phyloP scores from a whole-genome alignment of 805 yeast genomes.

The Lachancea sp. region DNA sequence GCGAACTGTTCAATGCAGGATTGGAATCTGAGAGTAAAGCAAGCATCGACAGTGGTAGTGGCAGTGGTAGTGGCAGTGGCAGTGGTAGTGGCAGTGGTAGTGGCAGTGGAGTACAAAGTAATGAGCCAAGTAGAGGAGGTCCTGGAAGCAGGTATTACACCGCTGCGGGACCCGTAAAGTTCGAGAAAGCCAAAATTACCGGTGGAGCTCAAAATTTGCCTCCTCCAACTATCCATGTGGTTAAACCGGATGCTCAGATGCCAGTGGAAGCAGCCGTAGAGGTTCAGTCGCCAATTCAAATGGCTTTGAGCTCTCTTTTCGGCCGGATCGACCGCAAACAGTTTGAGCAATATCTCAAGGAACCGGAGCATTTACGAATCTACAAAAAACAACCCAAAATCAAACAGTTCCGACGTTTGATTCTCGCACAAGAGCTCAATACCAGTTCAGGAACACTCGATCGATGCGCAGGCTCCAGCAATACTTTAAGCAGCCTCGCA shows the following conservation, averaged over 20 bases:
- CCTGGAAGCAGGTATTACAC: conserved; percentile 16
- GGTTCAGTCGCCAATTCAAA: background rate
- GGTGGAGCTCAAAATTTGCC: background rate
- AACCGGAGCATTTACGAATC: conserved; percentile 52
- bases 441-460: conserved; percentile 7
- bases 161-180: conserved; percentile 22
- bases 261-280: background rate
- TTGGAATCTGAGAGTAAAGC: background rate
- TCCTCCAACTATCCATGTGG: background rate
- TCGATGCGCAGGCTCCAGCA: conserved; percentile 4
- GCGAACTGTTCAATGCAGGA: background rate
- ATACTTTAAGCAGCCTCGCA: conserved; percentile 8
- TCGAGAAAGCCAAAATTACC: conserved; percentile 14
- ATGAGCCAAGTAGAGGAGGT: too few relatives aligned
- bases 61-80: background rate
- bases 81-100: background rate
- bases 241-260: background rate
- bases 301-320: conserved; percentile 4
- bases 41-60: background rate
- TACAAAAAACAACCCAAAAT: conserved; percentile 42
- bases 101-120: background rate
- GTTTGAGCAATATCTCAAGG: conserved; percentile 37
- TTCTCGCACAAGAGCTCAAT: conserved; percentile 59
- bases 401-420: conserved; percentile 45
- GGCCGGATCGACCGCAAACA: conserved; percentile 33